Conservation (phyloP, 2,329 filamentous ascomycete genomes). For the Pseudopithomyces chartarum region DNA sequence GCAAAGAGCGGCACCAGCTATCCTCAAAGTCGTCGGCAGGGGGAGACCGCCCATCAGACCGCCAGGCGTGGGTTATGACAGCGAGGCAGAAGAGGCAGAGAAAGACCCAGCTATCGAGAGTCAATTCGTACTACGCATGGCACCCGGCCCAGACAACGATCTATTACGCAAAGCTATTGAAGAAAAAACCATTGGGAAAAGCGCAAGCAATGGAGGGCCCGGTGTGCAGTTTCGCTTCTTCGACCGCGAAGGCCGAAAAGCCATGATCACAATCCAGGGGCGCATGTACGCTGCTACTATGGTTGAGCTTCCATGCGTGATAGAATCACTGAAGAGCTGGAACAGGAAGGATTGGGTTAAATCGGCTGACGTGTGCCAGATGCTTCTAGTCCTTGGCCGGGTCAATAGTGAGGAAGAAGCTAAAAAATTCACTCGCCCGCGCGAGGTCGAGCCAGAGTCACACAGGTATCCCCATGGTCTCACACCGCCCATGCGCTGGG, state of each 20-base stretch:
- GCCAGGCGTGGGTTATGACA: conserved; percentile 91
- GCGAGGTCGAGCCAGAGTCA: conserved; percentile 69
- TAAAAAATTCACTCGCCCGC: conserved; percentile 64
- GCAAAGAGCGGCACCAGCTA: conserved; percentile 23
- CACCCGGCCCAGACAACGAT: conserved; percentile 82
- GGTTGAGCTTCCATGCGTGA: conserved; percentile 83
- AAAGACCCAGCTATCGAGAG: conserved; percentile 86
- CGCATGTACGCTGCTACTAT: conserved; percentile 76
- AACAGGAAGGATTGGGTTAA: conserved; percentile 87
- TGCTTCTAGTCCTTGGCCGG: conserved; percentile 77
- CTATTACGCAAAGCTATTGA: conserved; percentile 77
- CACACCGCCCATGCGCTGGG: conserved; percentile 86
- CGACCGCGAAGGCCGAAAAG: conserved; percentile 72
- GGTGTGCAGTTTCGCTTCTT: conserved; percentile 84
- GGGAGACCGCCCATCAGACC: conserved; percentile 54
- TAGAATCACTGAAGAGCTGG: conserved; percentile 93
- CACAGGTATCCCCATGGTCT: conserved; percentile 83
- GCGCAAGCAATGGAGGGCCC: conserved; percentile 67
- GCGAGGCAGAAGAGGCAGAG: conserved; percentile 90
- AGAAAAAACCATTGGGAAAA: conserved; percentile 75
- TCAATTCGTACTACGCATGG: conserved; percentile 87
- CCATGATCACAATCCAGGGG: conserved; percentile 71
- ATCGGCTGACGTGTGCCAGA: conserved; percentile 85
- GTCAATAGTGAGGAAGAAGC: conserved; percentile 63
- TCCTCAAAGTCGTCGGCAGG: conserved; percentile 42